These are phyloP conservation scores for Picochlorum sp. DNA, from an alignment of 139 green algal species.

Conservation along the genomic window DNA sequence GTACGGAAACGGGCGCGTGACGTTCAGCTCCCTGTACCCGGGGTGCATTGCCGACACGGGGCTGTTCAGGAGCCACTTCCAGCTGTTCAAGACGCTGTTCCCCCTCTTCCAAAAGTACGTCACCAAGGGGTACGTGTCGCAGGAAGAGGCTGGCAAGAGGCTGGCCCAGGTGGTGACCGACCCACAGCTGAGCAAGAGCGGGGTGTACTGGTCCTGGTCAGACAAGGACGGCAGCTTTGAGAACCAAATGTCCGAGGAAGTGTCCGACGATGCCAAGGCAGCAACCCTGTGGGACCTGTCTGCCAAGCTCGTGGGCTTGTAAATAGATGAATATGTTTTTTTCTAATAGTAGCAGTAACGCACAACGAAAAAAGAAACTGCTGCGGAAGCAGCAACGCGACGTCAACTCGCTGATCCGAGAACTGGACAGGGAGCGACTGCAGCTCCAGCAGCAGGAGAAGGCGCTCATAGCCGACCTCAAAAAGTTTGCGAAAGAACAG, in stretches of 20 bases:
- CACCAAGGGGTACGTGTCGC: conserved; percentile 81
- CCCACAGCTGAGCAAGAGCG: conserved; percentile 53
- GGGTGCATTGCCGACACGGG: conserved; percentile 91
- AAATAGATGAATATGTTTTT: conserved; percentile 10
- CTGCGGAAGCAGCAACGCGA: conserved; percentile 97
- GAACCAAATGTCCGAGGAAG: conserved; percentile 39
- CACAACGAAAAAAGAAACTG: conserved; percentile 74
- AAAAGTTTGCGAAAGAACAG: conserved; percentile 91
- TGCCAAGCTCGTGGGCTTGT: conserved; percentile 68
- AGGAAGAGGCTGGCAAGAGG: conserved; percentile 78
- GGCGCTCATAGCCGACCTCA: conserved; percentile 84
- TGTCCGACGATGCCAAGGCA: conserved; percentile 65
- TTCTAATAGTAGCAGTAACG: conserved; percentile 34
- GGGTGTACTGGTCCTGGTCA: conserved; percentile 82
- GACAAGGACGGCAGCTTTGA: conserved; percentile 40
- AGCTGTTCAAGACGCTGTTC: conserved; percentile 79
- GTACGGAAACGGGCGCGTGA: conserved; percentile 53
- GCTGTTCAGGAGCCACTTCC: conserved; percentile 83
- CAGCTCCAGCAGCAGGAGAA: conserved; percentile 61
- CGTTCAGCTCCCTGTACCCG: conserved; percentile 86
- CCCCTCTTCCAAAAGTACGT: conserved; percentile 92
- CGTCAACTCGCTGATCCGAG: conserved; percentile 94
- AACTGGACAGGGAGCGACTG: conserved; percentile 81
- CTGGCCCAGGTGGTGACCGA: conserved; percentile 72
- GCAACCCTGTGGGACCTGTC: conserved; percentile 65